Base-by-base conservation (phyloP, 2,329 filamentous ascomycete species). In the Paraconiothyrium brasiliense region DNA sequence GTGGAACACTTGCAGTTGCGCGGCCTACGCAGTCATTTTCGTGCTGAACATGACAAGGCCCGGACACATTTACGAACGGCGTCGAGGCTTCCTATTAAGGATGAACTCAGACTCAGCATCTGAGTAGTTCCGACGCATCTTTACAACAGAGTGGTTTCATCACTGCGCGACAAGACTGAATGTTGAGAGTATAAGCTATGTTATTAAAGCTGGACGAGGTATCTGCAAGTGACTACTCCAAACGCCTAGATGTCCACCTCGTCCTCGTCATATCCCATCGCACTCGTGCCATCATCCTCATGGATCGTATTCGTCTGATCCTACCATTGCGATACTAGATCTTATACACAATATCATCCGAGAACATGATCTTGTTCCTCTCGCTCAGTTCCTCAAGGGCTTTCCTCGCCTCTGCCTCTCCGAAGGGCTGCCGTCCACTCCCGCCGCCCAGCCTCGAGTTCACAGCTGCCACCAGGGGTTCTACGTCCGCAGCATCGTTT, bases 311-410 rank as follows among this genome's bases (percentile, higher is more conserved):
- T 20, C 20, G 4, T 30, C 27, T 30, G 27, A 30, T 30, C 27
- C 27, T 30, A 4, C 6, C 27, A 30, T 30, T 6, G 27, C 27
- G 4, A 30, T 30, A 30, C 47, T 76, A 79, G 37, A 79, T 77
- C 80, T 84, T 84, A 67, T 84, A 85, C 60, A 84, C 81, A 54
- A 84, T 80, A 2, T 80, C 83, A 37, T 79, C 82, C 56, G 77
- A 79, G 59, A 70, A 78, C 94, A 99, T 99, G 75, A 99, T 89
- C 82, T 94, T 90, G 78, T 97, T 97, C 70, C 86, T 84, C 67
- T 92, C 89, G 71, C 92, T 90, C 87, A 99, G 89, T 75, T 86
- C 89, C 78, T 88, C 87, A 59, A 99, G 82, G 48, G 93, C 94
- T 77, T 90, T 87, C 60, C 90, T 82, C 0, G 91, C 92, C 79